These are phyloP conservation scores for Nothophaeocryptopus gaeumannii DNA, from an alignment of 2,329 filamentous ascomycete genomes.

Conservation along the genomic window DNA sequence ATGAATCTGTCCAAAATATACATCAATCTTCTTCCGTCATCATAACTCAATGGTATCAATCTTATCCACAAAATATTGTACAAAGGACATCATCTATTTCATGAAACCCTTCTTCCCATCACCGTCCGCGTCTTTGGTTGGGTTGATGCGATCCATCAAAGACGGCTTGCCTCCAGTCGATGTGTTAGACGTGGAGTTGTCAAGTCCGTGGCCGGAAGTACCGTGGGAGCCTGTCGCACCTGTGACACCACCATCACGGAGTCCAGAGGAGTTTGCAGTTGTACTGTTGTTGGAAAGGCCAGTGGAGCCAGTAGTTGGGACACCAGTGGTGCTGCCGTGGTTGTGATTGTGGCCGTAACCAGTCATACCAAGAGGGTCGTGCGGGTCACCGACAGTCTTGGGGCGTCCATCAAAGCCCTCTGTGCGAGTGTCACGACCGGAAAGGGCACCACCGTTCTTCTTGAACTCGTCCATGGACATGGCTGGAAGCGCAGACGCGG, in stretches of 20 bases:
- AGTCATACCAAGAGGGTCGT: slow-evolving; percentile 2
- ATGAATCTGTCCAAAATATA: not conserved
- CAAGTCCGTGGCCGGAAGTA: too few species aligned
- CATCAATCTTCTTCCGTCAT: not conserved
- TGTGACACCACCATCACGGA: not conserved
- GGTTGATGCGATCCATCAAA: slow-evolving; percentile 55
- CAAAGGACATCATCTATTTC: slow-evolving; percentile 37
- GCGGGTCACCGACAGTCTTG: slow-evolving; percentile 9
- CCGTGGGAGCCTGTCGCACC: slow-evolving; percentile 1
- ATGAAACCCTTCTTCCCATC: slow-evolving; percentile 58
- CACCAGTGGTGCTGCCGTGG: slow-evolving; percentile 4
- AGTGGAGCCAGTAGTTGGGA: not conserved
- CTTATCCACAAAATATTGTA: not conserved
- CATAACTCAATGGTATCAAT: not conserved
- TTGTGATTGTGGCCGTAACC: slow-evolving; percentile 7
- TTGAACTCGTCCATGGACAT: slow-evolving; percentile 66
- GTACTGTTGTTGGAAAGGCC: not conserved
- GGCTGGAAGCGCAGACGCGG: slow-evolving; percentile 60
- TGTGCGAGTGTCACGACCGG: slow-evolving; percentile 54
- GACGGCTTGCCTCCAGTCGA: slow-evolving; percentile 40
- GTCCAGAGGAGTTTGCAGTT: not conserved
- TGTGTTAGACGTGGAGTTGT: too few species aligned
- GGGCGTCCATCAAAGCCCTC: slow-evolving; percentile 57
- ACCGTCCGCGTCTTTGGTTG: slow-evolving; percentile 51
- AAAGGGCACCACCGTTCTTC: slow-evolving; percentile 53